Base-by-base conservation (phyloP, 1,284 basidiomycete genomes). In the Neonothopanus nambi region DNA sequence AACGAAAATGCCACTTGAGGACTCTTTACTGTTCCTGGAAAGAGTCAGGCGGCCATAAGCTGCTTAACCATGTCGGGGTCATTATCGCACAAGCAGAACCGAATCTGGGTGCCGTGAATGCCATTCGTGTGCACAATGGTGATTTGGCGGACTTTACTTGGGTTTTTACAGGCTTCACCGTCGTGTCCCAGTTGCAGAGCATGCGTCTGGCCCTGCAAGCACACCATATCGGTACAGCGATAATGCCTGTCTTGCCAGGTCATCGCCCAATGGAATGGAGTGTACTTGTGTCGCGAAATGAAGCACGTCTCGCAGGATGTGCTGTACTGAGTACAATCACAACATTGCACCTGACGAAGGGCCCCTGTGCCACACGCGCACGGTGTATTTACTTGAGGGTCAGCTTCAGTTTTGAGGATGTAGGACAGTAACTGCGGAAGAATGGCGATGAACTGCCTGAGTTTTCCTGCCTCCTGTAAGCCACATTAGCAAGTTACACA, bases 1-100 rank as follows among this genome's bases (percentile, higher is more conserved):
- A 70, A 65, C 0, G 67, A 66, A 42, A 66, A 65, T 0, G 59
- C 64, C 1, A 64, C 67, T 13, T 56, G 49, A 0, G 68, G 64
- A 9, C 55, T 49, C 1, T 55, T 45, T 0, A 61, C 45, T 0
- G 68, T 70, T 0, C 65, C 66, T 13, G 70, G 70, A 30, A 64
- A 71, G 30, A 70, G 57, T 6, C 63, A 40, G 0, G 54, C 40
- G 0, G 55, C 54, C 41, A 71, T 57, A 0, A 71, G 56, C 46
- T 71, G 69, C 3, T 51, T 33, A 21, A 52, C n/a, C 17, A 46
- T 30, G 39, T 52, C 50, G 43, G 24, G 33, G 18, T 13, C 6
- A 6, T 49, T 50, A 20, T 38, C 18, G 42, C 64, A 65, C 4
- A 33, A 15, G 39, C 65, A 67, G 35, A 56, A 63, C 8, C 33